These are phyloP conservation scores for Fusarium cicatricum DNA, from an alignment of 2,329 filamentous ascomycete species.

Conservation along the genomic window DNA sequence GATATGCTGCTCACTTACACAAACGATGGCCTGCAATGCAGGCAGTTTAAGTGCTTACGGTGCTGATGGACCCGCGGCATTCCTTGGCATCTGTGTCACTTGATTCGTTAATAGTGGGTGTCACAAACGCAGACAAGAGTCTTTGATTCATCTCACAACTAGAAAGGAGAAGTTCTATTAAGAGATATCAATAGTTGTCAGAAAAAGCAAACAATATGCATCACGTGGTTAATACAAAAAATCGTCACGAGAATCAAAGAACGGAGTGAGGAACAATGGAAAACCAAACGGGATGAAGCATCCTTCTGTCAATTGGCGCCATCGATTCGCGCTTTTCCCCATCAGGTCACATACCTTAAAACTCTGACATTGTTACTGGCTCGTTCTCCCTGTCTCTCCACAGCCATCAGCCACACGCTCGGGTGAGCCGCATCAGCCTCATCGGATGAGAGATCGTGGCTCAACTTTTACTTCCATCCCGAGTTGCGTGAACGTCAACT, in stretches of 20 bases:
- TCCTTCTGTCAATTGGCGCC: slow-evolving; percentile 13
- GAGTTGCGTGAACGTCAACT: too few relatives aligned
- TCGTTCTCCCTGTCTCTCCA: background rate
- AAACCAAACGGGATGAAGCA: slow-evolving; percentile 22
- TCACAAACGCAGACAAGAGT: background rate
- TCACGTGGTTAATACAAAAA: slow-evolving; percentile 11
- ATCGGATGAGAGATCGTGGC: slow-evolving; percentile 27
- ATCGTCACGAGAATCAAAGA: background rate
- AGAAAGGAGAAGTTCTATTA: too few relatives aligned
- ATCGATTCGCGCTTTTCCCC: slow-evolving; percentile 13
- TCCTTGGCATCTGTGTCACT: background rate
- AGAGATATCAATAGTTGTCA: too few relatives aligned
- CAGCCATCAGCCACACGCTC: slow-evolving; percentile 35
- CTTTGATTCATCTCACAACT: too few relatives aligned
- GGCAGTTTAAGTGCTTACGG: slow-evolving; percentile 1
- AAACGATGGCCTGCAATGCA: background rate
- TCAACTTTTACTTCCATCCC: background rate
- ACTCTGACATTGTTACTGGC: slow-evolving; percentile 17
- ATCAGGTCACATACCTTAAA: background rate
- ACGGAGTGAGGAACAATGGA: background rate
- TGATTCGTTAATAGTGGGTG: background rate
- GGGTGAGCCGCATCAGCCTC: slow-evolving; percentile 39
- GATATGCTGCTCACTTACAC: background rate
- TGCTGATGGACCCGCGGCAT: background rate
- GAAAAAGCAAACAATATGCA: background rate